A percentile compares a stretch with the other conserved stretches of the same genome.
Evolutionary conservation across 1,284 basidiomycete genomes (phyloP).

Genomic region (Thelephora terrestris): DNA sequence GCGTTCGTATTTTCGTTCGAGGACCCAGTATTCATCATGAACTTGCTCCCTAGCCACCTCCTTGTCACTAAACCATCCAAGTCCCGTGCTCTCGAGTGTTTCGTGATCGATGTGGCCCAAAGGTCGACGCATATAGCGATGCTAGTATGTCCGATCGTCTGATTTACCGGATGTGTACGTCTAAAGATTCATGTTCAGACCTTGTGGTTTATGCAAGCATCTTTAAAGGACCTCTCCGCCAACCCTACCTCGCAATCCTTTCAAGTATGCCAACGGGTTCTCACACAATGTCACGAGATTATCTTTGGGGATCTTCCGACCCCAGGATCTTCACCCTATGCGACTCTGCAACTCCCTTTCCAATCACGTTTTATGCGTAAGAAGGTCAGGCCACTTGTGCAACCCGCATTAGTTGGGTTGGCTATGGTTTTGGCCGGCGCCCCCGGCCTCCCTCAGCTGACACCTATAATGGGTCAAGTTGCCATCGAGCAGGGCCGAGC

Average conservation of each 20-base stretch:
- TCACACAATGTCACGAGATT: slow-evolving; percentile 93
- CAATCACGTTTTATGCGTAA: slow-evolving; percentile 40
- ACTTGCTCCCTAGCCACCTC: slow-evolving; percentile 56
- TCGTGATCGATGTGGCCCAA: slow-evolving; percentile 79
- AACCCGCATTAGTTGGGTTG: slow-evolving; percentile 79
- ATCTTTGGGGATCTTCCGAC: slow-evolving; percentile 87
- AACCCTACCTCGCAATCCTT: slow-evolving; percentile 73
- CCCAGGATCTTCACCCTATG: slow-evolving; percentile 56
- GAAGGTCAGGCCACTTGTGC: slow-evolving; percentile 63
- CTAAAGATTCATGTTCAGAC: slow-evolving; percentile 46
- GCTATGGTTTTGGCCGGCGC: slow-evolving; percentile 72
- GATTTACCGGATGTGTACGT: slow-evolving; percentile 11
- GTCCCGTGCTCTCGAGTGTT: slow-evolving; percentile 85
- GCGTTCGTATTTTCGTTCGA: slow-evolving; percentile 8
- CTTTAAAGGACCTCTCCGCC: slow-evolving; percentile 76
- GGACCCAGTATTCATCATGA: slow-evolving; percentile 10
- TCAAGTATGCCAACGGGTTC: slow-evolving; percentile 83
- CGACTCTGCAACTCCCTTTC: slow-evolving; percentile 37
- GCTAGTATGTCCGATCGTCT: slow-evolving; percentile 52
- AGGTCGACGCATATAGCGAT: slow-evolving; percentile 90
- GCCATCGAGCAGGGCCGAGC: slow-evolving; percentile 83
- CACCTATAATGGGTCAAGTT: slow-evolving; percentile 67
- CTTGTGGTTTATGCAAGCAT: slow-evolving; percentile 96
- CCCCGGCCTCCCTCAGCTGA: slow-evolving; percentile 71
- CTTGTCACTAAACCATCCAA: slow-evolving; percentile 84